Conservation (phyloP, 345 rosid genomes). For the Dipteronia dyeriana region DNA sequence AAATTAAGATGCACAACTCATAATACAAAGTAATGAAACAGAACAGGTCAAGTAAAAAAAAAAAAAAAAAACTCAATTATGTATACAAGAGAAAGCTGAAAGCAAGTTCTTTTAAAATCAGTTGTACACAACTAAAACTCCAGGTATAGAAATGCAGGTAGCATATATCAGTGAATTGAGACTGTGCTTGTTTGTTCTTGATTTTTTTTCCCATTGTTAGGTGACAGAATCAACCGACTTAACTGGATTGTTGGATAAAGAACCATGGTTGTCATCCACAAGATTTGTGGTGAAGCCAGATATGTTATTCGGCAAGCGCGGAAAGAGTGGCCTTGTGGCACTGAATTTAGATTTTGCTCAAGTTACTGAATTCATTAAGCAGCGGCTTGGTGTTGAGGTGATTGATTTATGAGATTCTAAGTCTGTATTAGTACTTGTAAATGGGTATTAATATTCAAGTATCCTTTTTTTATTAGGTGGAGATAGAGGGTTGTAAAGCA, state of each 20-base stretch:
- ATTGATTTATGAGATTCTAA: constrained; percentile 10
- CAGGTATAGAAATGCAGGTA: background rate
- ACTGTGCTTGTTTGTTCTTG: background rate
- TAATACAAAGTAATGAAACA: too few relatives aligned
- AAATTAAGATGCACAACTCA: too few relatives aligned
- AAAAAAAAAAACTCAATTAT: too few relatives aligned
- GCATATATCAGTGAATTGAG: too few relatives aligned
- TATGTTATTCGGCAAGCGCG: constrained; percentile 90
- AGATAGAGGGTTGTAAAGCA: constrained; percentile 84
- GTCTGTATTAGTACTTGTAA: constrained; percentile 7
- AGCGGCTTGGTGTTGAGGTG: constrained; percentile 81
- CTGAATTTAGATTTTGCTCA: constrained; percentile 88
- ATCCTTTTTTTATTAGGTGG: constrained; percentile 58
- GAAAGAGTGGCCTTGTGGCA: constrained; percentile 91
- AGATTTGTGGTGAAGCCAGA: constrained; percentile 91
- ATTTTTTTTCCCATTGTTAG: constrained; percentile 25
- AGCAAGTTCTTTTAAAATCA: too few relatives aligned
- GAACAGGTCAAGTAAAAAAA: too few relatives aligned
- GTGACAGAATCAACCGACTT: constrained; percentile 82
- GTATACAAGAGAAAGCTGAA: too few relatives aligned
- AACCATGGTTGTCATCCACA: constrained; percentile 83
- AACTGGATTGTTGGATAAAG: constrained; percentile 58
- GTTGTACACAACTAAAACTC: too few relatives aligned
- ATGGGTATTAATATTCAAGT: background rate
- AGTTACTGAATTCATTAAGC: constrained; percentile 84